Evolutionary conservation across 768 basidiomycete genomes (phyloP), one percentile per base, ranked within the genome.

Genomic region (Lactifluus pinguis): DNA sequence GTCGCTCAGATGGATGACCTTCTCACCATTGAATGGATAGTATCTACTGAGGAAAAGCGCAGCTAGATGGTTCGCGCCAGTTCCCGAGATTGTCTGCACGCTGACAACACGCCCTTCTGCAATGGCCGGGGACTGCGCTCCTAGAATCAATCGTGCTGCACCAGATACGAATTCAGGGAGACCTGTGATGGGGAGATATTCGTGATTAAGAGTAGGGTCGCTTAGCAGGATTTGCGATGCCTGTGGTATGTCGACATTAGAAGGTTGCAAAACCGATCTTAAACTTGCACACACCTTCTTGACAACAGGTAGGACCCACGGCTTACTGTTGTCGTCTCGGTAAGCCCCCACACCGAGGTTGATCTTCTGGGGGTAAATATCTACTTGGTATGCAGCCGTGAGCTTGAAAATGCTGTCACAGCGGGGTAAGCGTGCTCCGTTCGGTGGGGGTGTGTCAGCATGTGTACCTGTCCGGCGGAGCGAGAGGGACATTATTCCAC

Each of bases 311-410:
- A 97, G 81, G 29, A 95, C 83, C 91, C 92, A 97, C 14, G 93
- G 87, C 74, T 89, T 95, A 73, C 80, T 83, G 68, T 89, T 72
- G 67, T 93, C 81, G 69, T 95, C 94, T 66, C 93, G 82, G 72
- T 97, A 97, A 8, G 93, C 94, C 49, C 93, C 94, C 49, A 94
- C 93, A 42, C 93, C 92, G 25, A 97, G 79, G 72, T 95, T 95
- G 73, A 95, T 79, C 78, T 97, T 97, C 63, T 85, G 74, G 14
- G 82, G 78, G 71, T 78, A 81, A 2, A 80, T 69, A 71, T 97
- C 91, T 32, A 81, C 83, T 72, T 94, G 92, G 83, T 85, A 95
- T 2, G 90, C 84, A 19, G 91, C 87, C 0, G 92, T 92, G 65
- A 97, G 80, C 76, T 91, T 85, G 83, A 92, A 92, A 69, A 93